These are phyloP conservation scores for Lyophyllum semitale DNA, from an alignment of 768 basidiomycete species.

Conservation along the genomic window DNA sequence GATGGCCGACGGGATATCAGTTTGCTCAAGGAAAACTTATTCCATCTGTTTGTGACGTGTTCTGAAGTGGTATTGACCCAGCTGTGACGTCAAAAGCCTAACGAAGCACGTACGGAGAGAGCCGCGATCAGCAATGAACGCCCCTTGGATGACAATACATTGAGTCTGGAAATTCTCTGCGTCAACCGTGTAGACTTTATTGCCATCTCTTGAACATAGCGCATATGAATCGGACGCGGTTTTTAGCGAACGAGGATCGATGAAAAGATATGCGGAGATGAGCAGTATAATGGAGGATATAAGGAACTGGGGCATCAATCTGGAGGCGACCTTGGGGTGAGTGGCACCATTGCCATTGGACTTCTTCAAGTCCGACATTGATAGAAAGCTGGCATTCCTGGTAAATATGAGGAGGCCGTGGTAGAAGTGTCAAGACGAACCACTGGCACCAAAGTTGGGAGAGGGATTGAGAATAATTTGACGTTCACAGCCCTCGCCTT, in stretches of 20 bases:
- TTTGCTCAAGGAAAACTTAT: slow-evolving; percentile 20
- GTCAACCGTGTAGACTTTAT: slow-evolving; percentile 72
- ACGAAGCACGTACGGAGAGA: slow-evolving; percentile 47
- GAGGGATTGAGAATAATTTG: background rate
- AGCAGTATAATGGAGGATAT: slow-evolving; percentile 7
- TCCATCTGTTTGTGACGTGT: slow-evolving; percentile 44
- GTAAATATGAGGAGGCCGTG: background rate
- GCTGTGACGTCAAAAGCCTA: slow-evolving; percentile 1
- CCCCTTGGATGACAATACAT: slow-evolving; percentile 61
- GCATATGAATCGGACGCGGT: slow-evolving; percentile 41
- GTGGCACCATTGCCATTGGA: slow-evolving; percentile 1
- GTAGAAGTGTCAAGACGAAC: background rate
- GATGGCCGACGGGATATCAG: slow-evolving; percentile 21
- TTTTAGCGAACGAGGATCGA: slow-evolving; percentile 7
- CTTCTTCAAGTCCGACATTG: slow-evolving; percentile 2
- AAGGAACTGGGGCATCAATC: background rate
- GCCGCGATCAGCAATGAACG: slow-evolving; percentile 55
- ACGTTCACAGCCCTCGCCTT: slow-evolving; percentile 4
- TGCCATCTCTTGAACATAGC: slow-evolving; percentile 57
- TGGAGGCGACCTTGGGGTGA: background rate
- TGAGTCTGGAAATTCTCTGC: slow-evolving; percentile 48
- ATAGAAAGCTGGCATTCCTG: background rate
- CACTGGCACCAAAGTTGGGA: background rate
- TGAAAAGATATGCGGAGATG: slow-evolving; percentile 11
- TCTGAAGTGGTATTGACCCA: slow-evolving; percentile 27